These are phyloP conservation scores for Debaryomyces udenii DNA, from an alignment of 1,139 yeast species.

Conservation along the genomic window DNA sequence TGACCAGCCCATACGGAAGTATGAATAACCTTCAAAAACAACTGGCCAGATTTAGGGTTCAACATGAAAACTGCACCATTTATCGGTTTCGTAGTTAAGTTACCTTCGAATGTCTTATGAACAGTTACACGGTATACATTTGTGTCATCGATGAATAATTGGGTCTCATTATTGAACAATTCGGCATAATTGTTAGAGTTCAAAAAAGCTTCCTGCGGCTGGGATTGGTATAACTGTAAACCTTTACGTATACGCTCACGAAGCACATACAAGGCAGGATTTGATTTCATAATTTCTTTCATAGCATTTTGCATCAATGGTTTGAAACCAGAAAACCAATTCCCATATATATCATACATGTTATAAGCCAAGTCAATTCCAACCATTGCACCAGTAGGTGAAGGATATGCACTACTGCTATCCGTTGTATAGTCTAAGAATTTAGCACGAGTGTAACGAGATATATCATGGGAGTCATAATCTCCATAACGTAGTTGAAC, in stretches of 20 bases:
- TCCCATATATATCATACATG: conserved; percentile 95
- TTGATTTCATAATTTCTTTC: conserved; percentile 92
- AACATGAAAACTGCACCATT: conserved; percentile 92
- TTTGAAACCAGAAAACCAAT: conserved; percentile 96
- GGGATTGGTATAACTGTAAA: conserved; percentile 88
- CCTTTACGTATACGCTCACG: conserved; percentile 95
- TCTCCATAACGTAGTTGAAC: conserved; percentile 96
- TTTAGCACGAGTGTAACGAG: conserved; percentile 91
- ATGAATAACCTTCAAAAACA: conserved; percentile 86
- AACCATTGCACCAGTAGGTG: conserved; percentile 89
- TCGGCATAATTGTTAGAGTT: conserved; percentile 91
- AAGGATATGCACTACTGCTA: conserved; percentile 82
- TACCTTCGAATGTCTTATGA: conserved; percentile 92
- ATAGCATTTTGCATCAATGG: conserved; percentile 88
- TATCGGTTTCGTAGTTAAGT: conserved; percentile 86
- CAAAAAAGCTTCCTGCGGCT: conserved; percentile 89
- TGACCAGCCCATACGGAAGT: conserved; percentile 98
- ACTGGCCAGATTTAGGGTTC: conserved; percentile 88
- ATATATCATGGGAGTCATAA: conserved; percentile 95
- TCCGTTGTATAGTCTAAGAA: conserved; percentile 92
- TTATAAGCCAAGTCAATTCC: conserved; percentile 95
- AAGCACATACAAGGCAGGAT: conserved; percentile 89
- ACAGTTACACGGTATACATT: conserved; percentile 94
- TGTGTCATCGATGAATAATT: conserved; percentile 86
- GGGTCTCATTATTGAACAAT: conserved; percentile 79